A percentile compares a stretch with the other conserved stretches of the same genome.
phyloP scores from a whole-genome alignment of 2,329 filamentous ascomycete genomes.

The Cladobotryum protrusum region DNA sequence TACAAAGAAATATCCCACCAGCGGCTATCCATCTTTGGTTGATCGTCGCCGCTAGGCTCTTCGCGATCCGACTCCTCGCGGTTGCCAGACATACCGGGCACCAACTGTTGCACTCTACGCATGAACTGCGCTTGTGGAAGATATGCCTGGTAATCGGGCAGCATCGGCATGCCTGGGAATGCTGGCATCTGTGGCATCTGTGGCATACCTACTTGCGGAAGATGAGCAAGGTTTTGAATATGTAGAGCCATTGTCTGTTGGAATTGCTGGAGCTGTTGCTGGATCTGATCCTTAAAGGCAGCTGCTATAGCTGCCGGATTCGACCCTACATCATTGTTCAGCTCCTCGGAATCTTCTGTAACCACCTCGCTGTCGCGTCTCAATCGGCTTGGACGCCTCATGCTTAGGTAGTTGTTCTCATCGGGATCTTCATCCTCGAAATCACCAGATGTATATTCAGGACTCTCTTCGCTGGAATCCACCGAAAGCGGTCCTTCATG shows the following conservation, averaged over 20 bases:
- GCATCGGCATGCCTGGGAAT: slow-evolving; percentile 51
- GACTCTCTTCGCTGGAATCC: slow-evolving; percentile 36
- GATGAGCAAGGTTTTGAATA: slow-evolving; percentile 49
- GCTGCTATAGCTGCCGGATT: slow-evolving; percentile 58
- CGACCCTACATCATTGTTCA: slow-evolving; percentile 37
- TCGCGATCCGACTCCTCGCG: slow-evolving; percentile 37
- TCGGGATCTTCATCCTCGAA: slow-evolving; percentile 37
- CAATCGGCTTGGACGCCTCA: slow-evolving; percentile 27
- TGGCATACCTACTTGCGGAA: slow-evolving; percentile 52
- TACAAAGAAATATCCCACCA: slow-evolving; percentile 65
- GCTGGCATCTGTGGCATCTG: slow-evolving; percentile 55
- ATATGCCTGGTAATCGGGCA: slow-evolving; percentile 69
- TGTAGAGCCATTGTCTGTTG: slow-evolving; percentile 64
- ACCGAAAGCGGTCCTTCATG: slow-evolving; percentile 33
- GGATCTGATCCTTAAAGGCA: slow-evolving; percentile 67
- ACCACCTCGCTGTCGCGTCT: slow-evolving; percentile 26
- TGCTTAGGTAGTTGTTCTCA: slow-evolving; percentile 30
- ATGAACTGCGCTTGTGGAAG: slow-evolving; percentile 55
- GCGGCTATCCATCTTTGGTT: slow-evolving; percentile 43
- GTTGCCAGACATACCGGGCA: slow-evolving; percentile 55
- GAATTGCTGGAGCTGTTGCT: slow-evolving; percentile 68
- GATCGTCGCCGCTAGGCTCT: slow-evolving; percentile 27
- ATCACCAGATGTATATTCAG: slow-evolving; percentile 41
- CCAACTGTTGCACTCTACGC: slow-evolving; percentile 64
- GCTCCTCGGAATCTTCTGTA: slow-evolving; percentile 32